Conservation (phyloP, 148 eudicot genomes). For the Oxyria digyna region DNA sequence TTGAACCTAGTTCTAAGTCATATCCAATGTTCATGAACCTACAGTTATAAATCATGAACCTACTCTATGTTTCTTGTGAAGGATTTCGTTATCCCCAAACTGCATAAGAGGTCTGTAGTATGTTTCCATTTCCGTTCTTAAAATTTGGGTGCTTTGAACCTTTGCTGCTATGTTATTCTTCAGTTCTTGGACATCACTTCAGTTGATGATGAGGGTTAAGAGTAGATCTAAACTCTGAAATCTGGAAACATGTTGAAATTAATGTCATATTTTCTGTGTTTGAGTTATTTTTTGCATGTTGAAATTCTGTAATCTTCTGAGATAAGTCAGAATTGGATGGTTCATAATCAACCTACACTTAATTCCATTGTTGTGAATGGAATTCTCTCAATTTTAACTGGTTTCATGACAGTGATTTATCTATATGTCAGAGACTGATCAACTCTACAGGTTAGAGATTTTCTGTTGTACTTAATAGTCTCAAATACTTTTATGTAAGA, state of each 20-base stretch:
- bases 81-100: neutral
- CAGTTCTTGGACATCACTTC: neutral
- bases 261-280: too few relatives aligned
- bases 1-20: too few relatives aligned
- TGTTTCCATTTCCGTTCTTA: too few relatives aligned
- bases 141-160: neutral
- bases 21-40: too few relatives aligned
- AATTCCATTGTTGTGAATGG: neutral
- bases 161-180: neutral
- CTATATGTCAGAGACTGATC: neutral
- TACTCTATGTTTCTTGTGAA: neutral
- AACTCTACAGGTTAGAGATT: too few relatives aligned
- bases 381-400: neutral
- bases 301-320: too few relatives aligned
- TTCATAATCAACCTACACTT: neutral
- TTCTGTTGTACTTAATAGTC: too few relatives aligned
- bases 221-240: neutral
- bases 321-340: neutral
- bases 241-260: neutral
- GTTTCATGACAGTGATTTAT: neutral
- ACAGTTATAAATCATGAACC: too few relatives aligned
- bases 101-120: too few relatives aligned
- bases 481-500: slow-evolving; percentile 53
- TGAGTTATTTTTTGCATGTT: too few relatives aligned
- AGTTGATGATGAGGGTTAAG: neutral